phyloP scores from a whole-genome alignment of 1,284 basidiomycete species.

The Ustilago shanxiensis region DNA sequence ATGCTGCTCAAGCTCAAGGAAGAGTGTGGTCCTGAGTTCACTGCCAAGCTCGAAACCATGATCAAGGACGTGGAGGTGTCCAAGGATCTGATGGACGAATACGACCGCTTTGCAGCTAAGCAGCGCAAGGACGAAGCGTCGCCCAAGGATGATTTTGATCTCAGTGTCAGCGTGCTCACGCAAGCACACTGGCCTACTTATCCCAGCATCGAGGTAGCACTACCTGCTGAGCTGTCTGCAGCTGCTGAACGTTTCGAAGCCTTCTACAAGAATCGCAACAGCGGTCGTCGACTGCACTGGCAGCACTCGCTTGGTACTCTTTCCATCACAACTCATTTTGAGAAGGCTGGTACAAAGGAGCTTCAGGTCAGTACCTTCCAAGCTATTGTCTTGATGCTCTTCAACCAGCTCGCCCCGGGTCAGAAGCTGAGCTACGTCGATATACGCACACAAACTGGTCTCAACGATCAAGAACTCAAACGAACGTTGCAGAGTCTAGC shows the following conservation, averaged over 20 bases:
- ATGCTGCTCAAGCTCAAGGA: constrained; percentile 91
- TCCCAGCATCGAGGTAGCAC: constrained; percentile 48
- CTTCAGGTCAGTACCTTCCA: constrained; percentile 92
- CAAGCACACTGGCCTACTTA: constrained; percentile 75
- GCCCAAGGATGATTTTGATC: constrained; percentile 66
- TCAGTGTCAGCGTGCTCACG: constrained; percentile 74
- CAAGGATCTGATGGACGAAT: constrained; percentile 76
- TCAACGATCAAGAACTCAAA: constrained; percentile 77
- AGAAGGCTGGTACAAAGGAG: constrained; percentile 80
- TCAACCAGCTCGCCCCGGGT: constrained; percentile 75
- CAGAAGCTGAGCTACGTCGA: constrained; percentile 77
- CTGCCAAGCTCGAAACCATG: constrained; percentile 86
- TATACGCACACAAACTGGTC: constrained; percentile 79
- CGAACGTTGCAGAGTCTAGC: constrained; percentile 91
- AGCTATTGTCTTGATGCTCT: constrained; percentile 86
- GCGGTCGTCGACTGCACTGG: constrained; percentile 66
- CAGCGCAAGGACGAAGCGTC: constrained; percentile 42
- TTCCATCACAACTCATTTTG: constrained; percentile 62
- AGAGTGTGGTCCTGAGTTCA: constrained; percentile 89
- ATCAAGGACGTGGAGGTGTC: constrained; percentile 86
- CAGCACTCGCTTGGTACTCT: constrained; percentile 66
- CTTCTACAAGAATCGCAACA: constrained; percentile 65
- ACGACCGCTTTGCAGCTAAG: constrained; percentile 71
- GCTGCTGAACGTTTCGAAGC: constrained; percentile 50
- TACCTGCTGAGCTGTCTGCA: constrained; percentile 50